These are phyloP conservation scores for Candida tibetensis DNA, from an alignment of 805 yeast genomes.

Conservation along the genomic window DNA sequence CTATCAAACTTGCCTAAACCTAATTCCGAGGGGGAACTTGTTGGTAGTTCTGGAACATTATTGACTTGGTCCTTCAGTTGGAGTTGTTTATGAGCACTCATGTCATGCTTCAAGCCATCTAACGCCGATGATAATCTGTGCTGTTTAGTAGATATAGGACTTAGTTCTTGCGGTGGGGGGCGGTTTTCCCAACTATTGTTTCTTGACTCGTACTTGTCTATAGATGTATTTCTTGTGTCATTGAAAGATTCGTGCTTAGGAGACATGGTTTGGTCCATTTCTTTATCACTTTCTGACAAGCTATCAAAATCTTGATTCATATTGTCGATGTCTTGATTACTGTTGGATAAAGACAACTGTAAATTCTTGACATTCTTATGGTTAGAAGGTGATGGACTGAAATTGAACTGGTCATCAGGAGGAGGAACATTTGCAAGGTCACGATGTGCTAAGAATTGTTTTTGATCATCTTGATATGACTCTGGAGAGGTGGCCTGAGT, in stretches of 20 bases:
- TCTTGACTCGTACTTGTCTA: constrained; percentile 4
- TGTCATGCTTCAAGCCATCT: constrained; percentile 27
- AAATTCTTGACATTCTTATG: constrained; percentile 23
- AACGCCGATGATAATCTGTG: constrained; percentile 26
- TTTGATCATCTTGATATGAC: constrained; percentile 2
- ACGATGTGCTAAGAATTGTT: neutral
- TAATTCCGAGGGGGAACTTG: constrained; percentile 13
- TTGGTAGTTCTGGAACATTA: constrained; percentile 11
- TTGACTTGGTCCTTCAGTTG: constrained; percentile 11
- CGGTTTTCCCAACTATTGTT: constrained; percentile 1
- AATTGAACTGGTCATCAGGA: constrained; percentile 11
- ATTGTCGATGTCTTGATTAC: constrained; percentile 2
- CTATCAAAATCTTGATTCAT: constrained; percentile 2
- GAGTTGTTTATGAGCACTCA: constrained; percentile 21
- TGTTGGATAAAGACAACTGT: constrained; percentile 13
- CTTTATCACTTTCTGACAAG: constrained; percentile 8
- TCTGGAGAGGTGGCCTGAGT: constrained; percentile 6
- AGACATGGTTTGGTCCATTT: neutral
- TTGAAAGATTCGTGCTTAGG: constrained; percentile 6
- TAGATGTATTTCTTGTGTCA: constrained; percentile 8
- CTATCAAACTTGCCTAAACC: constrained; percentile 12
- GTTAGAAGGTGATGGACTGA: constrained; percentile 12
- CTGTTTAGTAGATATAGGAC: neutral
- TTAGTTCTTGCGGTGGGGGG: neutral
- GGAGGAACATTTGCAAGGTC: neutral